Conservation (phyloP, 108 stramenopile species). For the Parmales sp. region DNA sequence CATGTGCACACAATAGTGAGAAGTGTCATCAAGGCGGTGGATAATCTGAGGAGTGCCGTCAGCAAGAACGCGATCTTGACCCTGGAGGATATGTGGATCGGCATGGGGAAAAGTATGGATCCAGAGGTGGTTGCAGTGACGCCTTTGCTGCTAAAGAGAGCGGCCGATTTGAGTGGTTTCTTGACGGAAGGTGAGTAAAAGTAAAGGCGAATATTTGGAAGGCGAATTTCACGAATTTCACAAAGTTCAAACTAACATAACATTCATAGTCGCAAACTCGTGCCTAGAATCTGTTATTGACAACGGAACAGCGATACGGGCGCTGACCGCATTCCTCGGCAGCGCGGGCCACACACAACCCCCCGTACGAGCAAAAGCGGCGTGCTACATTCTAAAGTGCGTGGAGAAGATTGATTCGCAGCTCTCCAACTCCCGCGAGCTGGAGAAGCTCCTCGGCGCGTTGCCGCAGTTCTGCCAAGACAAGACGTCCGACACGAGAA, state of each 20-base stretch:
- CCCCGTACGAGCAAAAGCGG: slow-evolving; percentile 22
- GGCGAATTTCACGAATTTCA: too few relatives aligned
- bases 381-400: slow-evolving; percentile 18
- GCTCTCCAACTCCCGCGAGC: slow-evolving; percentile 7
- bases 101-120: slow-evolving; percentile 21
- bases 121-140: slow-evolving; percentile 29
- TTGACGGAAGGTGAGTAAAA: background rate
- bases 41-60: slow-evolving; percentile 21
- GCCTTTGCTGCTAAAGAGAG: slow-evolving; percentile 20
- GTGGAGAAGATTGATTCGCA: too few relatives aligned
- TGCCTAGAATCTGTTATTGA: slow-evolving; percentile 17
- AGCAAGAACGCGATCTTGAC: slow-evolving; percentile 28
- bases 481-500: background rate
- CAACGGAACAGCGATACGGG: slow-evolving; percentile 18
- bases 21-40: slow-evolving; percentile 25
- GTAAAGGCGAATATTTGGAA: too few relatives aligned
- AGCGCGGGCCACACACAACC: slow-evolving; percentile 16
- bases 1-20: slow-evolving; percentile 28
- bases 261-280: too few relatives aligned
- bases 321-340: slow-evolving; percentile 20
- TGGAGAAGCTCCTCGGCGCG: slow-evolving; percentile 9
- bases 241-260: too few relatives aligned
- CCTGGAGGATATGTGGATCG: slow-evolving; percentile 25
- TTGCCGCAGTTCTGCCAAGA: slow-evolving; percentile 24
- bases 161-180: slow-evolving; percentile 9